Percentiles rank a stretch among this genome's conserved stretches.
These are phyloP conservation scores for Populus pruinosa DNA, from an alignment of 345 rosid genomes.

Conservation along the genomic window DNA sequence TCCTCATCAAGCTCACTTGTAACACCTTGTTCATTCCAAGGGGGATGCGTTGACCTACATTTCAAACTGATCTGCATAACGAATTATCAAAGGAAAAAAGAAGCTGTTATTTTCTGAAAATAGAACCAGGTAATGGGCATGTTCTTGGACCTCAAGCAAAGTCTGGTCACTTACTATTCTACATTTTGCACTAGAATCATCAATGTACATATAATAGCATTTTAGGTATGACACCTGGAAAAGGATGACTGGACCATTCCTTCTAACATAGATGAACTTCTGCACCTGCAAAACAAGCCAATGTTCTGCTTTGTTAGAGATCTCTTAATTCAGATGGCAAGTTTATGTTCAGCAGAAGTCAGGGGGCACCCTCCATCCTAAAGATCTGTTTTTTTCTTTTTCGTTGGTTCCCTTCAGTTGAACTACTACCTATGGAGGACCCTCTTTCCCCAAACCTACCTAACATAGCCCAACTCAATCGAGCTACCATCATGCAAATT, in stretches of 20 bases:
- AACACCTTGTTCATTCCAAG: constrained; percentile 8
- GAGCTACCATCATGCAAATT: neutral
- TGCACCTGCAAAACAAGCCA: constrained; percentile 27
- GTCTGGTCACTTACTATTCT: constrained; percentile 27
- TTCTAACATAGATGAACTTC: constrained; percentile 9
- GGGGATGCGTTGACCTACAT: constrained; percentile 17
- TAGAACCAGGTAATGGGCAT: constrained; percentile 14
- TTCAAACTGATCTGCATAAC: constrained; percentile 14
- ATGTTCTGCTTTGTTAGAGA: neutral
- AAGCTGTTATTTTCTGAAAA: constrained; percentile 7
- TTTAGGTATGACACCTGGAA: constrained; percentile 13
- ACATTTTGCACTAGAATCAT: constrained; percentile 23
- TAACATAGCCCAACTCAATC: neutral
- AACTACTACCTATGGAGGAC: neutral
- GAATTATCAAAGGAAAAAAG: neutral
- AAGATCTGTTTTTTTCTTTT: too few species aligned
- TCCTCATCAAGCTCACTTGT: too few species aligned
- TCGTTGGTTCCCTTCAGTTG: neutral
- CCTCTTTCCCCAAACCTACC: neutral
- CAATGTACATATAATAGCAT: constrained; percentile 27
- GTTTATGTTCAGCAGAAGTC: neutral
- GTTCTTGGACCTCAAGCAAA: constrained; percentile 13
- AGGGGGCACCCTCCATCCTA: too few species aligned
- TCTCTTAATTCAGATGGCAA: neutral
- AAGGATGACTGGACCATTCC: constrained; percentile 4